Base-by-base conservation (phyloP, 1,139 yeast species). In the Zygotorulaspora mrakii region DNA sequence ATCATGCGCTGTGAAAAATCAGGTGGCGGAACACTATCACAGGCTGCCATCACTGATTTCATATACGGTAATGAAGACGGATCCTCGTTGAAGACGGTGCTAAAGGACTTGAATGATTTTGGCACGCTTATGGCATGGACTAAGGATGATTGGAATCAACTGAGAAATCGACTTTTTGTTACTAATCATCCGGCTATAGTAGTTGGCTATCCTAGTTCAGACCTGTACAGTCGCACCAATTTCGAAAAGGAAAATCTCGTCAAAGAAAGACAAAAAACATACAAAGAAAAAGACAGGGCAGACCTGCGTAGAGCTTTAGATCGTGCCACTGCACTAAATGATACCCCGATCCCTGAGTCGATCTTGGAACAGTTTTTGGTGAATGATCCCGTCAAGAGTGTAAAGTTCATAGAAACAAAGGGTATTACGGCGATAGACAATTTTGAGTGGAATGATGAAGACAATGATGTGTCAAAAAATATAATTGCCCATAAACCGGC, bases 21-120 rank as follows among this genome's bases (percentile, higher is more conserved):
- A 25, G 62, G 61, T 24, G 74, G 91, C 3, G 71, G 74, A 20
- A 67, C 71, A 3, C 69, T 89, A 45, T 73, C 87, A 1, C 76
- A 76, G 37, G 70, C 79, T 43, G 87, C 91, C 5, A 83, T 88
- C 35, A 70, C 73, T 26, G 94, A 86, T 54, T 89, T 87, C 58
- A 61, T 88, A 10, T 94, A 91, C 55, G 96, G 96, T 35, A 47
- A 52, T 29, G 67, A 76, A 21, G 60, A 77, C 41, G 87, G 85
- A 1, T 62, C 74, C 11, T 79, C 79, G 41, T 66, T 91, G 46
- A 62, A 67, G 12, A 62, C 65, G 16, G 76, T 83, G 72, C 55
- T 78, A 22, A 71, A 74, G 42, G 71, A 73, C 39, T 66, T 85
- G 39, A 56, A 64, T 8, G 94, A 82, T 45, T 86, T 73, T 60